Evolutionary conservation across 371 early-diverging fungal genomes (phyloP).

Genomic region (Catenaria anguillulae): DNA sequence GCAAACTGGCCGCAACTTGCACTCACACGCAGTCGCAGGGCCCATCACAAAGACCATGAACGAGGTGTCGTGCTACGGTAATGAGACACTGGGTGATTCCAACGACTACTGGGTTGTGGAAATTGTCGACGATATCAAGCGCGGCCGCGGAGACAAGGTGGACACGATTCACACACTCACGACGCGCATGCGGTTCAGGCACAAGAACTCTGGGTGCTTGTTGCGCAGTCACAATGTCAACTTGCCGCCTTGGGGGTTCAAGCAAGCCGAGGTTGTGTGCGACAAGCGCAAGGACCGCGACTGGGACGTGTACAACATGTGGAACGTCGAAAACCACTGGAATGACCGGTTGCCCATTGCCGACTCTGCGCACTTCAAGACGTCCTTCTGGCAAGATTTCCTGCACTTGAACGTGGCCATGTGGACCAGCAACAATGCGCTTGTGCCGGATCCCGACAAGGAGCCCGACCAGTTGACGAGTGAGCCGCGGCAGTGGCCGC

Average conservation of each 20-base stretch:
- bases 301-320: conserved; percentile 49
- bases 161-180: conserved; percentile 42
- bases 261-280: conserved; percentile 89
- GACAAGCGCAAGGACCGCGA: conserved; percentile 46
- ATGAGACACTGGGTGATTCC: conserved; percentile 47
- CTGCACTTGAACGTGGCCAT: conserved; percentile 91
- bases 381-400: conserved; percentile 73
- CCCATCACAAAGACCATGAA: conserved; percentile 66
- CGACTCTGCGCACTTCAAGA: conserved; percentile 38
- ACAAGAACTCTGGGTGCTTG: conserved; percentile 62
- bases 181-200: conserved; percentile 77
- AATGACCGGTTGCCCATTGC: conserved; percentile 51
- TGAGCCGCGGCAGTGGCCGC: conserved; percentile 87
- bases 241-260: conserved; percentile 97
- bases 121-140: conserved; percentile 47
- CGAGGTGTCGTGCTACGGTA: conserved; percentile 80
- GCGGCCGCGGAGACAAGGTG: conserved; percentile 28
- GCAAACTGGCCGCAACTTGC: conserved; percentile 58
- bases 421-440: conserved; percentile 96
- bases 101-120: conserved; percentile 89
- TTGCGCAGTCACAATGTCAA: conserved; percentile 60
- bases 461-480: conserved; percentile 75
- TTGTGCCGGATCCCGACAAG: conserved; percentile 92
- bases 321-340: conserved; percentile 94
- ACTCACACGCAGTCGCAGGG: conserved; percentile 66